Percentiles rank a stretch among this genome's conserved stretches.
These are phyloP conservation scores for Neltuma alba DNA, from an alignment of 306 rosid genomes.

Conservation along the genomic window DNA sequence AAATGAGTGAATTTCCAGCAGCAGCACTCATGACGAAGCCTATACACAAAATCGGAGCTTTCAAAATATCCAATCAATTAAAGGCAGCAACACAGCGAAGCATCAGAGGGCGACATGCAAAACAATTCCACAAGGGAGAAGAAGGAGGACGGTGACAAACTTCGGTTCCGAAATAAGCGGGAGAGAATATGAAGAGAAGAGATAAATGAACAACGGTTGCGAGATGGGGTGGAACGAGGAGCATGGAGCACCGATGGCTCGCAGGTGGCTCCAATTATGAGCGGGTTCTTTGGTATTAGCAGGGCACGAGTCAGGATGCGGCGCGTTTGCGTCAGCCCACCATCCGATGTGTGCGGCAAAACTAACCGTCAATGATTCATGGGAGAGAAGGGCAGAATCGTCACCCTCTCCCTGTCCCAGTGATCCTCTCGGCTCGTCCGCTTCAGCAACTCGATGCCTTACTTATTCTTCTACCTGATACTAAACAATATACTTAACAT, in stretches of 20 bases:
- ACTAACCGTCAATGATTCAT: not conserved
- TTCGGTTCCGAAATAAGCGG: not conserved
- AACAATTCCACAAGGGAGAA: not conserved
- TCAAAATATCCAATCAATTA: conserved; percentile 30
- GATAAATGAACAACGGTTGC: not conserved
- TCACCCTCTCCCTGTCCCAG: too few species aligned
- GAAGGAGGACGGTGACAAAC: not conserved
- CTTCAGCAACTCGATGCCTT: too few species aligned
- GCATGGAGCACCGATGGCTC: too few species aligned
- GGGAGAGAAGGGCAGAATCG: not conserved
- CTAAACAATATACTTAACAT: not conserved
- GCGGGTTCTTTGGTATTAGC: not conserved
- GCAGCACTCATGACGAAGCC: conserved; percentile 63
- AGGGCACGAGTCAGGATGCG: not conserved
- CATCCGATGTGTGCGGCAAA: conserved; percentile 8
- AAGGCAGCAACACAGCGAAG: not conserved
- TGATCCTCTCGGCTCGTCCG: conserved; percentile 39
- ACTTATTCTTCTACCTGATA: too few species aligned
- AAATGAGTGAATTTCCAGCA: conserved; percentile 49
- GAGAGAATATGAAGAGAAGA: not conserved
- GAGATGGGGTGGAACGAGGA: not conserved
- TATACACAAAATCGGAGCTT: conserved; percentile 11
- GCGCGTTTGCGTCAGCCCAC: not conserved
- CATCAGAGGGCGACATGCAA: conserved; percentile 23
- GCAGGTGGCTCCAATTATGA: conserved; percentile 36